A percentile compares a stretch with the other conserved stretches of the same genome.
Evolutionary conservation across 2,329 filamentous ascomycete genomes (phyloP).

Genomic region (Diaporthe sp.): DNA sequence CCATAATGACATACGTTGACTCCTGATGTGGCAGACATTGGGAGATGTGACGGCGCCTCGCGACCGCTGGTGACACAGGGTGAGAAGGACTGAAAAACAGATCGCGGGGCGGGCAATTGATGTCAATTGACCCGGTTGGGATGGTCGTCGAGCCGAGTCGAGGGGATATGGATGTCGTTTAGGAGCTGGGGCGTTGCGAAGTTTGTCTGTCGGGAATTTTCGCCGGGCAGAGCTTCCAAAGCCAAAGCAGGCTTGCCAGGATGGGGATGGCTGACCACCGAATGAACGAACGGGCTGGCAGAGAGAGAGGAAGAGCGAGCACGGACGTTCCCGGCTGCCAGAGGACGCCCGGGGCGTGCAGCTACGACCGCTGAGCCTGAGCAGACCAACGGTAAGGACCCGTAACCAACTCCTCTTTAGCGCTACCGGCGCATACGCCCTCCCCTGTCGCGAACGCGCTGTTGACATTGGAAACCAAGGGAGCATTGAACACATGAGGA

Average conservation of each 20-base stretch:
- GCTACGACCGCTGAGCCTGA: not conserved
- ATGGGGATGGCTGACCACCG: conserved; percentile 40
- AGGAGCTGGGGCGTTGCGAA: conserved; percentile 43
- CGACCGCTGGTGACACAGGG: conserved; percentile 55
- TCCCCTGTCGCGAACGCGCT: conserved; percentile 33
- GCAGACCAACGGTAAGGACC: not conserved
- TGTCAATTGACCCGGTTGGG: conserved; percentile 43
- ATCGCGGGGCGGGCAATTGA: conserved; percentile 43
- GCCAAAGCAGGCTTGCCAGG: conserved; percentile 37
- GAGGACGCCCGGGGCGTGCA: conserved; percentile 21
- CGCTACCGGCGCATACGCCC: conserved; percentile 26
- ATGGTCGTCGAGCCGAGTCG: conserved; percentile 39
- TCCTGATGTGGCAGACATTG: conserved; percentile 76
- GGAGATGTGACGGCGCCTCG: conserved; percentile 59
- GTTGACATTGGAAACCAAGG: conserved; percentile 28
- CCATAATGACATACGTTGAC: conserved; percentile 71
- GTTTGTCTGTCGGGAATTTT: conserved; percentile 55
- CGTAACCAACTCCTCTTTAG: conserved; percentile 9
- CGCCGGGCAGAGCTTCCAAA: conserved; percentile 48
- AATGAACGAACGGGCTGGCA: conserved; percentile 28
- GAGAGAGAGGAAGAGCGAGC: conserved; percentile 1
- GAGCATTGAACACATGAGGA: conserved; percentile 33
- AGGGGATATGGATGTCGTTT: conserved; percentile 33
- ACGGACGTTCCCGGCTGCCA: conserved; percentile 23
- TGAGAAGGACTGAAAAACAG: conserved; percentile 50